phyloP scores from a whole-genome alignment of 768 basidiomycete species.

The Hericium rajendrae region DNA sequence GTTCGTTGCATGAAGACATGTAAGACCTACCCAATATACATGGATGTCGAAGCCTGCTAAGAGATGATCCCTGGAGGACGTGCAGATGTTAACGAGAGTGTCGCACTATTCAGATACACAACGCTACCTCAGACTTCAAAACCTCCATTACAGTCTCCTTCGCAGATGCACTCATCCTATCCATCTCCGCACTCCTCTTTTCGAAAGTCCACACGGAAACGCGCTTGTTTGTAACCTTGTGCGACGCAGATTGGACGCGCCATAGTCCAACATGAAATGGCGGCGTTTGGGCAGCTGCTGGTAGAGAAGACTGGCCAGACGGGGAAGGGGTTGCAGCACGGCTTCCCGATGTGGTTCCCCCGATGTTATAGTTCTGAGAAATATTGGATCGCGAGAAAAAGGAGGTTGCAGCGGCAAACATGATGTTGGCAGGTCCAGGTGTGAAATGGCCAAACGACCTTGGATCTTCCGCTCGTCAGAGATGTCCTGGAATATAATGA shows the following conservation, averaged over 20 bases:
- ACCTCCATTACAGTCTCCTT: constrained; percentile 75
- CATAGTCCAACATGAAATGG: constrained; percentile 75
- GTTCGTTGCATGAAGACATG: not conserved
- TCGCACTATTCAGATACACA: not conserved
- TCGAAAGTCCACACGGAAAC: constrained; percentile 93
- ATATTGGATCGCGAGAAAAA: constrained; percentile 78
- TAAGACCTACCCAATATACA: constrained; percentile 66
- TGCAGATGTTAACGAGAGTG: constrained; percentile 1
- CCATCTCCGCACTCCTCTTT: constrained; percentile 68
- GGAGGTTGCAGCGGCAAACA: constrained; percentile 78
- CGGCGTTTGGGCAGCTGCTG: constrained; percentile 32
- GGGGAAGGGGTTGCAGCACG: constrained; percentile 30
- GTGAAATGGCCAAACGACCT: no score
- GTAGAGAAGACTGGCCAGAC: constrained; percentile 24
- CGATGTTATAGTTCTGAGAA: constrained; percentile 70
- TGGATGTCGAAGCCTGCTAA: constrained; percentile 84
- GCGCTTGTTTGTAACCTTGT: constrained; percentile 83
- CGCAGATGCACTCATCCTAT: constrained; percentile 50
- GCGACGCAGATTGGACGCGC: constrained; percentile 78
- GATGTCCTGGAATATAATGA: no score
- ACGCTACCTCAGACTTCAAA: constrained; percentile 78
- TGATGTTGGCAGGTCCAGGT: constrained; percentile 15
- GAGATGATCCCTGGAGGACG: constrained; percentile 57
- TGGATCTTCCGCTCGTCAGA: no score
- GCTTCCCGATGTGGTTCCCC: constrained; percentile 20